Percentiles rank a stretch among this genome's conserved stretches.
Evolutionary conservation across 129 eudicot species (phyloP).

Genomic region (Chrysanthemum makinoi): DNA sequence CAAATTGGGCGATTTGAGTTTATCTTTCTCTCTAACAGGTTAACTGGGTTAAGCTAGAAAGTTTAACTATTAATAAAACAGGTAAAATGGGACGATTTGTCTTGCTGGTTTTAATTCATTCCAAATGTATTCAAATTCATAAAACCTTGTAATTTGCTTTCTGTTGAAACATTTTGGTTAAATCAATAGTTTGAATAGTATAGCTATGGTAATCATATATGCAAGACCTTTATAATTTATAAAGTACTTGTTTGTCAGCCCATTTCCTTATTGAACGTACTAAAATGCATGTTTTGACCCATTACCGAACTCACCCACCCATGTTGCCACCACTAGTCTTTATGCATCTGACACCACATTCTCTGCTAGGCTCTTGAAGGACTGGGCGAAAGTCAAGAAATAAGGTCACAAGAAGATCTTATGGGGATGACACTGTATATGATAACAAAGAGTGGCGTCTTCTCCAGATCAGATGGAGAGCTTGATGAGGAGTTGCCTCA

Average conservation of each 20-base stretch:
- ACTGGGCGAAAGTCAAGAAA: slow-evolving; percentile 74
- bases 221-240: no score
- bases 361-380: slow-evolving; percentile 90
- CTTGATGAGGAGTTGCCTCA: slow-evolving; percentile 40
- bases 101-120: neutral
- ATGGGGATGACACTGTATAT: slow-evolving; percentile 42
- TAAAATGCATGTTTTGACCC: neutral
- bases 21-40: neutral
- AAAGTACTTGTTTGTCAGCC: no score
- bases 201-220: neutral
- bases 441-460: slow-evolving; percentile 41
- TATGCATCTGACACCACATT: neutral
- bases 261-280: neutral
- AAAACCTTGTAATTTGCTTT: neutral
- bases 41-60: neutral
- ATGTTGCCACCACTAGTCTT: neutral
- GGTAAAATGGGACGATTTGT: neutral
- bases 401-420: slow-evolving; percentile 65
- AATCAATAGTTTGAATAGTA: neutral
- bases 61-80: neutral
- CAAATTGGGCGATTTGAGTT: neutral
- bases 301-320: neutral
- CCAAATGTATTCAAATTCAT: neutral
- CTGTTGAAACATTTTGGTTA: neutral
- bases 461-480: slow-evolving; percentile 46